Percentiles rank a stretch among this genome's conserved stretches.
These are phyloP conservation scores for Plectranthus barbatus DNA, from an alignment of 257 asterid genomes.

Conservation along the genomic window DNA sequence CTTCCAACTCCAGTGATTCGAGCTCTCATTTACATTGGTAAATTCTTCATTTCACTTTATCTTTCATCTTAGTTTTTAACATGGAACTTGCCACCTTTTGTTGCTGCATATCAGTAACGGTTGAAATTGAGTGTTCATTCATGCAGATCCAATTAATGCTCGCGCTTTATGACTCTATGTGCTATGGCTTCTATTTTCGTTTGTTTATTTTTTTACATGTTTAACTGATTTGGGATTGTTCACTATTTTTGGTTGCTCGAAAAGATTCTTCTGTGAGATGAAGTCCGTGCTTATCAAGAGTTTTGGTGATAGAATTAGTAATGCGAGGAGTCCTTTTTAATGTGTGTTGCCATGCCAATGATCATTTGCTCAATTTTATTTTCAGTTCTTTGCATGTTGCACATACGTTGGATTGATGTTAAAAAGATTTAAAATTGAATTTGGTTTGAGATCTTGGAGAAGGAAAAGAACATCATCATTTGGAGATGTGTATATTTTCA, in stretches of 20 bases:
- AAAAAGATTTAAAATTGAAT: background rate
- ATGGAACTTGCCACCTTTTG: background rate
- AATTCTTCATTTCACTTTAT: constrained; percentile 1
- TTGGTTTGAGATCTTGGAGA: too few species aligned
- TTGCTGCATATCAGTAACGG: constrained; percentile 4
- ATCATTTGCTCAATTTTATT: background rate
- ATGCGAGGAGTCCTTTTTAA: background rate
- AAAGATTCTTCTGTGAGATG: background rate
- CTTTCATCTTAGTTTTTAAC: background rate
- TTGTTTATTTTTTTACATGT: background rate
- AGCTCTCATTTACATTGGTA: constrained; percentile 17
- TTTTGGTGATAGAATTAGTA: background rate
- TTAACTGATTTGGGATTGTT: background rate
- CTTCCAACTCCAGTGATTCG: constrained; percentile 21
- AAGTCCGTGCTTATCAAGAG: constrained; percentile 4
- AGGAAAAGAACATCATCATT: too few species aligned
- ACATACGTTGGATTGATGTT: background rate
- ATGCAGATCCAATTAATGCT: constrained; percentile 29
- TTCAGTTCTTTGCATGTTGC: background rate
- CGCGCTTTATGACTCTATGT: background rate
- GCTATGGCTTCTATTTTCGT: constrained; percentile 7
- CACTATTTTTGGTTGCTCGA: background rate
- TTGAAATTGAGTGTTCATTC: constrained; percentile 9
- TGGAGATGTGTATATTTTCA: too few species aligned
- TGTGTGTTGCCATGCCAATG: background rate